phyloP scores from a whole-genome alignment of 305 asterid species.

The Fraxinus latifolia region DNA sequence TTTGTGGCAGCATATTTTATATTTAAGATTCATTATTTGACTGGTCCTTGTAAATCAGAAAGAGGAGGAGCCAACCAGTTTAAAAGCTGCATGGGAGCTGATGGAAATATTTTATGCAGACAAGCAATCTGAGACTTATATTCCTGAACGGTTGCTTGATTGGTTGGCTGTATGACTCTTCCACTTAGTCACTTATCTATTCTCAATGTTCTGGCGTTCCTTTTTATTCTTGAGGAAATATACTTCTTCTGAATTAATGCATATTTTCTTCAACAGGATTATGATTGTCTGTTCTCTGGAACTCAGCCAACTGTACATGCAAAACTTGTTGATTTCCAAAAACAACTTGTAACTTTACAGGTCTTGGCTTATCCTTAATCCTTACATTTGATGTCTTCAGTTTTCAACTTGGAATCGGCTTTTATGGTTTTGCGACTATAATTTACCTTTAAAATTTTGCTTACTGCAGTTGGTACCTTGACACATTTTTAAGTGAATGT shows the following conservation, averaged over 20 bases:
- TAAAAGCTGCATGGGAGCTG: slow-evolving; percentile 98
- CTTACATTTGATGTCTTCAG: slow-evolving; percentile 9
- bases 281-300: slow-evolving; percentile 71
- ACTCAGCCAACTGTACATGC: slow-evolving; percentile 64
- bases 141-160: slow-evolving; percentile 84
- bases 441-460: background rate
- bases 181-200: background rate
- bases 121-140: slow-evolving; percentile 77
- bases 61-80: slow-evolving; percentile 60
- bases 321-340: slow-evolving; percentile 76
- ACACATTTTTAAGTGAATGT: background rate
- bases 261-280: slow-evolving; percentile 52
- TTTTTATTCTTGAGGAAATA: slow-evolving; percentile 10
- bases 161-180: slow-evolving; percentile 80
- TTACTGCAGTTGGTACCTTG: background rate
- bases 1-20: slow-evolving; percentile 13
- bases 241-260: slow-evolving; percentile 3
- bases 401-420: background rate
- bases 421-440: background rate
- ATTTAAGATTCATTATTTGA: slow-evolving; percentile 23
- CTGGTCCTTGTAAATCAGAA: slow-evolving; percentile 39
- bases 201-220: slow-evolving; percentile 9
- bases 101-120: slow-evolving; percentile 85
- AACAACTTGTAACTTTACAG: slow-evolving; percentile 63
- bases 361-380: slow-evolving; percentile 29